Base-by-base conservation (phyloP, 139 green algal genomes). In the Tetratostichococcus sp. region DNA sequence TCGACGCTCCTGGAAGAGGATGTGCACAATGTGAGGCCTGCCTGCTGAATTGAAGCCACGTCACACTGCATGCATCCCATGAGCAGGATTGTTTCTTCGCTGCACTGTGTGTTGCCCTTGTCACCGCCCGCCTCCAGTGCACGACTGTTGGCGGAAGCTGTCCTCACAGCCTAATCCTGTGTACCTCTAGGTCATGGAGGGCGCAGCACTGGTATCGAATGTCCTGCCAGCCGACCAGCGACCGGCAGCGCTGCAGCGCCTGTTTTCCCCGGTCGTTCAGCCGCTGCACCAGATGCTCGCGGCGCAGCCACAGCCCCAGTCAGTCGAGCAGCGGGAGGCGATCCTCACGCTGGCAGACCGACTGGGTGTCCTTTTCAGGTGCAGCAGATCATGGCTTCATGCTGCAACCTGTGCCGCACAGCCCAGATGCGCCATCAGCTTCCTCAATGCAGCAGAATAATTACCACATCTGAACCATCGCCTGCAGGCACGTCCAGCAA, bases 341-440 rank as follows among this genome's bases (percentile, higher is more conserved):
- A 75, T 91, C 5, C 65, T 89, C 43, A 81, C 87, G 22, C 74
- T 93, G 32, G 69, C 90, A 43, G 89, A 94, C 66, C 76, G 89
- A 14, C 65, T 94, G 3, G 84, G 87, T 30, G 85, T 81, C 62
- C 77, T 94, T 59, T 89, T 94, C 69, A 79, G 78, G 68, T 67
- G 22, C 21, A n/a, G 2, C 43, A 1, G 30, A 6, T n/a, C n/a
- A n/a, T n/a, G n/a, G 39, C 11, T 6, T 50, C 11, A 21, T 50
- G 39, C 8, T 50, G 39, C 11, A 6, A 50, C 39, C 6, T 50
- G n/a, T n/a, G n/a, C n/a, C 39, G 39, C 39, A 6, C 39, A 50
- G 6, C 8, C 6, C 39, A 50, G 39, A n/a, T 11, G 11, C 39
- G 39, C 39, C 39, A 50, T 50, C 39, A 21, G 39, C 39, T 21